Conservation (phyloP, 805 yeast genomes). For the Wickerhamomyces rabaulensis region DNA sequence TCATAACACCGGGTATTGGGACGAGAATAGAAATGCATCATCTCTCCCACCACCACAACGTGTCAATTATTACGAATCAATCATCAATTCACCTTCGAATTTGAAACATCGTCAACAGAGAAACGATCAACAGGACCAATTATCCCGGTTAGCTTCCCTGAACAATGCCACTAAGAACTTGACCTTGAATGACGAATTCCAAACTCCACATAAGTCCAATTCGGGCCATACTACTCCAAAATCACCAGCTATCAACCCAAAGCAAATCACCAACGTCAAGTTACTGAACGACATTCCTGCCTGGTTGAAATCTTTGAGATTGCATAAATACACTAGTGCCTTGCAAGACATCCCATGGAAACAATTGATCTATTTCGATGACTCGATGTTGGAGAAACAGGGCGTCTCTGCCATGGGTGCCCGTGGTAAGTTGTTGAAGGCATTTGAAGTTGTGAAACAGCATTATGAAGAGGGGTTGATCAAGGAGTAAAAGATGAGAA, state of each 20-base stretch:
- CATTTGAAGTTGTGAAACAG: slow-evolving; percentile 77
- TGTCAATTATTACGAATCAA: slow-evolving; percentile 18
- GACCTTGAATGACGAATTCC: slow-evolving; percentile 6
- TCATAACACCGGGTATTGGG: slow-evolving; percentile 1
- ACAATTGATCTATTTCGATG: slow-evolving; percentile 66
- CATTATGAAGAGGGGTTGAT: slow-evolving; percentile 37
- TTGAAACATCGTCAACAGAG: slow-evolving; percentile 1
- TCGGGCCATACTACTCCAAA: slow-evolving; percentile 21
- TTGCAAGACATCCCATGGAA: slow-evolving; percentile 74
- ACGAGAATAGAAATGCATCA: slow-evolving; percentile 13
- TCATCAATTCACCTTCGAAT: slow-evolving; percentile 4
- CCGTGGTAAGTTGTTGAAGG: slow-evolving; percentile 85
- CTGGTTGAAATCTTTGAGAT: slow-evolving; percentile 84
- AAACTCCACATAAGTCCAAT: slow-evolving; percentile 8
- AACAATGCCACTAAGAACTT: slow-evolving; percentile 18
- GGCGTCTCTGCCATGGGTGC: slow-evolving; percentile 98
- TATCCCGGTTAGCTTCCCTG: slow-evolving; percentile 17
- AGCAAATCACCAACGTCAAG: slow-evolving; percentile 46
- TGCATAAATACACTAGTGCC: slow-evolving; percentile 91
- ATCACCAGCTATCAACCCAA: slow-evolving; percentile 43
- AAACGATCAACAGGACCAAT: slow-evolving; percentile 7
- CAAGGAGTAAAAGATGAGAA: slow-evolving; percentile 12
- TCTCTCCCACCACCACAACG: slow-evolving; percentile 24
- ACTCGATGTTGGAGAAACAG: slow-evolving; percentile 59
- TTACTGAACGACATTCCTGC: slow-evolving; percentile 75